phyloP scores from a whole-genome alignment of 2,329 filamentous ascomycete genomes.

The Beauveria australis region DNA sequence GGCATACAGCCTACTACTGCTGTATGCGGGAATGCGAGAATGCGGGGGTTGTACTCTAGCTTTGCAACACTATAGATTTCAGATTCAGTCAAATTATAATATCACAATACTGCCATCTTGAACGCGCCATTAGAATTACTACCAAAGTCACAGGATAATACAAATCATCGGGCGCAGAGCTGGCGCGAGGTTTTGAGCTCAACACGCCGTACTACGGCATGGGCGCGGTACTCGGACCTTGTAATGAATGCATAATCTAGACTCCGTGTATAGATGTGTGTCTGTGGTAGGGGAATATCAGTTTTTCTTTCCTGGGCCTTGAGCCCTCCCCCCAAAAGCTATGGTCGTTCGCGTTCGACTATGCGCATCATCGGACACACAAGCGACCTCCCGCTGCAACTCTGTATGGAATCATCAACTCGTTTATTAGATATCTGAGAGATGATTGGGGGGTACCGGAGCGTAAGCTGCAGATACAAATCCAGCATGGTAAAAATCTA shows the following conservation, averaged over 20 bases:
- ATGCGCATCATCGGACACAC: neutral
- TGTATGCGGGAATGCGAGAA: neutral
- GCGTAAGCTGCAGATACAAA: neutral
- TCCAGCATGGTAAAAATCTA: neutral
- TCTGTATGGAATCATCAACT: neutral
- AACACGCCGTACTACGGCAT: too few species aligned
- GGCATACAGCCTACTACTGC: neutral
- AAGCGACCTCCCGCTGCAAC: neutral
- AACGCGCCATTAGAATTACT: too few species aligned
- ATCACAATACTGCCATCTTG: too few species aligned
- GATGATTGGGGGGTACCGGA: neutral
- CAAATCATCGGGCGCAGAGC: too few species aligned
- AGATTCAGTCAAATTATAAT: too few species aligned
- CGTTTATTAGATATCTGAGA: neutral
- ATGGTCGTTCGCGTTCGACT: neutral
- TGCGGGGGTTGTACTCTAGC: too few species aligned
- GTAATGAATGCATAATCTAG: neutral
- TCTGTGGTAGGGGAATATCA: neutral
- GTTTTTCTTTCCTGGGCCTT: neutral
- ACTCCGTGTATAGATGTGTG: neutral
- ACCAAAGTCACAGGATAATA: too few species aligned
- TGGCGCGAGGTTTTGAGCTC: too few species aligned
- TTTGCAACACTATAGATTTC: too few species aligned
- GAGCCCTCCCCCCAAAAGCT: neutral
- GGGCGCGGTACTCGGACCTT: too few species aligned